Evolutionary conservation across 148 eudicot species (phyloP).

Genomic region (Vaccinium vitisidaea): DNA sequence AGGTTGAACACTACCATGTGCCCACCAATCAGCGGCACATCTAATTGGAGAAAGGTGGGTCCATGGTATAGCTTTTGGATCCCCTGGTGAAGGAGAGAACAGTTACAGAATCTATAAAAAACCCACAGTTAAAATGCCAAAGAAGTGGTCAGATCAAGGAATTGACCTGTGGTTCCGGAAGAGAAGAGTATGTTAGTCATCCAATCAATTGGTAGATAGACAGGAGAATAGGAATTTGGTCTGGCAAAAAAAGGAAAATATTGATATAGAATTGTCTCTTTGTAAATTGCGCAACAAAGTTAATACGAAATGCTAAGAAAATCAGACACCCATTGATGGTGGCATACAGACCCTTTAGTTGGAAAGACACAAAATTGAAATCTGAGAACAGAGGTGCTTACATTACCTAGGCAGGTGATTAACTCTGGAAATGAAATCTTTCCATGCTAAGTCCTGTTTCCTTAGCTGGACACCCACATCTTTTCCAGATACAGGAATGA

Average conservation of each 20-base stretch:
- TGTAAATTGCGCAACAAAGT: neutral
- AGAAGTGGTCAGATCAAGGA: slow-evolving; percentile 10
- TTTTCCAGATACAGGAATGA: slow-evolving; percentile 69
- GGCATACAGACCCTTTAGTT: neutral
- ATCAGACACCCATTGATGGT: neutral
- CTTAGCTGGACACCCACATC: slow-evolving; percentile 49
- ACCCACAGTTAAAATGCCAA: neutral
- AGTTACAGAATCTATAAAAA: neutral
- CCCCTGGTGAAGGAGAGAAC: slow-evolving; percentile 45
- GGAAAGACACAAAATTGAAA: neutral
- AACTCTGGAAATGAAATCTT: slow-evolving; percentile 54
- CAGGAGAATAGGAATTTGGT: slow-evolving; percentile 50
- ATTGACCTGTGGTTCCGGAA: slow-evolving; percentile 90
- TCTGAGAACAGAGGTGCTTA: neutral
- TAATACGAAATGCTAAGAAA: neutral
- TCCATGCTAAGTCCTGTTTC: slow-evolving; percentile 73
- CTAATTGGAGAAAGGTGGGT: slow-evolving; percentile 88
- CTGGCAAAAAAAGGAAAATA: slow-evolving; percentile 41
- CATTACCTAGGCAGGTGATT: slow-evolving; percentile 56
- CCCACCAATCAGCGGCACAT: slow-evolving; percentile 80
- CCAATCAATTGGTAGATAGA: slow-evolving; percentile 62
- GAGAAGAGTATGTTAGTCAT: slow-evolving; percentile 82
- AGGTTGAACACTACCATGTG: slow-evolving; percentile 56
- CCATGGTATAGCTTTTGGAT: slow-evolving; percentile 99
- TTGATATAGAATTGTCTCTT: slow-evolving; percentile 9